Conservation (phyloP, 1,284 basidiomycete genomes). For the Polyporus tsugae region DNA sequence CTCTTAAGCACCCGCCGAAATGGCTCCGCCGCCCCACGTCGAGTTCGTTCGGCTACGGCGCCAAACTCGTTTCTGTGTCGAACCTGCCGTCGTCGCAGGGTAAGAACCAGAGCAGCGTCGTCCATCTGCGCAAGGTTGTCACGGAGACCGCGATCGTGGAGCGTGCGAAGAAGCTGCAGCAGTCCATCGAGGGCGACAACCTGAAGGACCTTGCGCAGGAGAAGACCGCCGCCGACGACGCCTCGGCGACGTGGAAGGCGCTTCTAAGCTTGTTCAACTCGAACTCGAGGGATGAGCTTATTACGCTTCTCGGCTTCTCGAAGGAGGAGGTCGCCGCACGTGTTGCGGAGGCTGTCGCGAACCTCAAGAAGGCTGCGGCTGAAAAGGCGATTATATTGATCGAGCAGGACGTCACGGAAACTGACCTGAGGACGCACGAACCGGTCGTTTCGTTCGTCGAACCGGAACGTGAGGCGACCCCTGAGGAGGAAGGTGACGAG, state of each 20-base stretch:
- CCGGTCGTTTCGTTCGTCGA: constrained; percentile 84
- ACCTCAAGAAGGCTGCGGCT: constrained; percentile 61
- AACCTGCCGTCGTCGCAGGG: constrained; percentile 79
- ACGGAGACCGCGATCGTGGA: constrained; percentile 84
- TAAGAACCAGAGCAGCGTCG: constrained; percentile 79
- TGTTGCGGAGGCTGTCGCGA: constrained; percentile 85
- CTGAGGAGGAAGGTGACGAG: constrained; percentile 34
- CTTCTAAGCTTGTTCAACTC: constrained; percentile 90
- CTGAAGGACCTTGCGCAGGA: constrained; percentile 75
- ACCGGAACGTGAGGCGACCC: constrained; percentile 56
- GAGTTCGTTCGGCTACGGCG: constrained; percentile 93
- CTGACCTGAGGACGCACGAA: constrained; percentile 59
- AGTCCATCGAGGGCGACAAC: constrained; percentile 69
- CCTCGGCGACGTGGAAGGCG: constrained; percentile 86
- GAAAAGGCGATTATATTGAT: constrained; percentile 37
- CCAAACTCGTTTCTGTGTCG: constrained; percentile 82
- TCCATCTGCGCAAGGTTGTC: constrained; percentile 80
- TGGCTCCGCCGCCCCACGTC: constrained; percentile 92
- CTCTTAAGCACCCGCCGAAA: constrained; percentile 92
- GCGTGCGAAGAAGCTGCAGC: constrained; percentile 78
- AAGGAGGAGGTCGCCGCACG: constrained; percentile 86
- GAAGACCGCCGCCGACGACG: constrained; percentile 52
- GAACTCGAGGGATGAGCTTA: constrained; percentile 89
- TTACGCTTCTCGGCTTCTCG: constrained; percentile 92
- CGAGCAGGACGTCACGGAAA: constrained; percentile 50